Base-by-base conservation (phyloP, 495 filamentous ascomycete genomes). In the Apodospora peruviana region DNA sequence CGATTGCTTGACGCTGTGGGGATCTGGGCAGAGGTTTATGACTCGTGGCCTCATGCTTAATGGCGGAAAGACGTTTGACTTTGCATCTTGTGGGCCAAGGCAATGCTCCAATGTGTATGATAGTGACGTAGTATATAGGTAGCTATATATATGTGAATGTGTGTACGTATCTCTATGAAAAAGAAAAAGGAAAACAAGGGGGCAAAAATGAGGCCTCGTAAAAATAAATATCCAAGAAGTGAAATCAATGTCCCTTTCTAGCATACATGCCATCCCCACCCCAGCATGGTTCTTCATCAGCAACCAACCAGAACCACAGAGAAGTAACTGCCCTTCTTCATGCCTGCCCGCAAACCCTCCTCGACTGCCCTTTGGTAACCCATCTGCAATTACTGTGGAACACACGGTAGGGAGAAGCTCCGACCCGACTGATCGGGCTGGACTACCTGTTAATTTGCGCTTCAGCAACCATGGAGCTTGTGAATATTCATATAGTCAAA, bases 1-100 rank as follows among this genome's bases (percentile, higher is more conserved):
- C 48, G 53, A 56, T 24, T 24, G 9, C 9, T 25, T 32, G 27
- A 32, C 14, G 27, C 7, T 32, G 27, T 32, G 27, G 27, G 27
- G 27, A 32, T 32, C 14, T 32, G 27, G 27, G 27, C 27, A 32
- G 27, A 32, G 27, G 27, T 14, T 7, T 32, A 32, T 32, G 14
- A 32, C 14, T 32, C 27, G 14, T 7, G 27, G 27, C 14, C 27
- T 32, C 27, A 32, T 32, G 27, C 27, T 32, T 14, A 32, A 14
- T 32, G 27, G 27, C 14, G 14, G 27, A 32, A 32, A 14, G 27
- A 32, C 7, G 27, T 32, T 32, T 32, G 14, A 32, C 27, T 32
- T 32, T 32, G n/a, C n/a, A n/a, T n/a, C n/a, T n/a, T n/a, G n/a
- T n/a, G n/a, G n/a, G n/a, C n/a, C n/a, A n/a, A n/a, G n/a, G n/a